phyloP scores from a whole-genome alignment of 1,284 basidiomycete genomes.

The Bjerkandera adusta region DNA sequence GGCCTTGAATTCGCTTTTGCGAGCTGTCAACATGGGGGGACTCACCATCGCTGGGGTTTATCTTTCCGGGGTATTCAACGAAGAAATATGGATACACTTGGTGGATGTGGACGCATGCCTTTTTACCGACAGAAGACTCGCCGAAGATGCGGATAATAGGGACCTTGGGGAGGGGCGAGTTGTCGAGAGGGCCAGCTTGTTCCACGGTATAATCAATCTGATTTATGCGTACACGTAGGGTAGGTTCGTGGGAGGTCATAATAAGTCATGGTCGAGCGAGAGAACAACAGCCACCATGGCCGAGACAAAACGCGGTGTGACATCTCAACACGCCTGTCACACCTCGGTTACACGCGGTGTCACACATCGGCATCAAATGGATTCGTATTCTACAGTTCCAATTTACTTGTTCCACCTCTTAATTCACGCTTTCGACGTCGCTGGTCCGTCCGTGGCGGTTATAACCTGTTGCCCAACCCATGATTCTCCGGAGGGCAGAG shows the following conservation, averaged over 20 bases:
- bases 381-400: slow-evolving; percentile 5
- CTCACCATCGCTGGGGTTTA: slow-evolving; percentile 50
- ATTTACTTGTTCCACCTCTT: not conserved
- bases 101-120: slow-evolving; percentile 88
- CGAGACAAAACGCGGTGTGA: not conserved
- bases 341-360: too few relatives aligned
- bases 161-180: slow-evolving; percentile 56
- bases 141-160: slow-evolving; percentile 91
- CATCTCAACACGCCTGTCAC: too few relatives aligned
- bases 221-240: slow-evolving; percentile 56
- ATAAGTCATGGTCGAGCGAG: slow-evolving; percentile 12
- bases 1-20: too few relatives aligned
- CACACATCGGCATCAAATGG: not conserved
- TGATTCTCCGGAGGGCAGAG: slow-evolving; percentile 56
- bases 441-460: slow-evolving; percentile 31
- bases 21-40: slow-evolving; percentile 3
- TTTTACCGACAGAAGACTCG: slow-evolving; percentile 72
- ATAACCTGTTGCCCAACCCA: slow-evolving; percentile 78
- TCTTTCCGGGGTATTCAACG: slow-evolving; percentile 62
- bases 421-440: not conserved
- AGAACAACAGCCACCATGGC: not conserved
- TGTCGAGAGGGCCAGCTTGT: slow-evolving; percentile 60
- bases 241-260: slow-evolving; percentile 27
- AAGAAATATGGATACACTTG: slow-evolving; percentile 84
- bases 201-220: slow-evolving; percentile 66